Conservation (phyloP, 169 alveolate species). For the Plasmodium ovale region DNA sequence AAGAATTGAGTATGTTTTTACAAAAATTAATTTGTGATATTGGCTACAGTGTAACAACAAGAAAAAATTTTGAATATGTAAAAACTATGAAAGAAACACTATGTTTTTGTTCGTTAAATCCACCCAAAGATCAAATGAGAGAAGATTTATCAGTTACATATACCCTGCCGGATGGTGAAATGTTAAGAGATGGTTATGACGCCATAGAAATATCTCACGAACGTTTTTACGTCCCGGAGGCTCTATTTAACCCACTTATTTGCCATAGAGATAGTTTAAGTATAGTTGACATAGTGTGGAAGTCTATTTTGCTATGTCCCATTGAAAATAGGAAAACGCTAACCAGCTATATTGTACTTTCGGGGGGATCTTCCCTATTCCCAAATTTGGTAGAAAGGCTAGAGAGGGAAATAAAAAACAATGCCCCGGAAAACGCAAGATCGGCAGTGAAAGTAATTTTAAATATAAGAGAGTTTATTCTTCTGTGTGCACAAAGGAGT, state of each 20-base stretch:
- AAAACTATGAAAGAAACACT: slow-evolving; percentile 87
- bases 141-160: slow-evolving; percentile 78
- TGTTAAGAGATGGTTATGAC: slow-evolving; percentile 86
- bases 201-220: slow-evolving; percentile 85
- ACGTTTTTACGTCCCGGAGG: slow-evolving; percentile 90
- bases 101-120: slow-evolving; percentile 89
- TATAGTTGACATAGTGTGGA: slow-evolving; percentile 80
- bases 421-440: slow-evolving; percentile 85
- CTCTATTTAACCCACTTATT: slow-evolving; percentile 86
- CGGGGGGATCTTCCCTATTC: slow-evolving; percentile 83
- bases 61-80: slow-evolving; percentile 84
- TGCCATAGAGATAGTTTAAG: slow-evolving; percentile 78
- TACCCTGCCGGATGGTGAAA: slow-evolving; percentile 90
- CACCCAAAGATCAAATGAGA: slow-evolving; percentile 84
- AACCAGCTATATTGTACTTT: slow-evolving; percentile 79
- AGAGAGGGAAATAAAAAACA: slow-evolving; percentile 80
- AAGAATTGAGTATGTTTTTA: slow-evolving; percentile 89
- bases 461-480: not conserved
- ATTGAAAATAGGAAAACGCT: slow-evolving; percentile 79
- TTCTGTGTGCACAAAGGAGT: not conserved
- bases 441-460: slow-evolving; percentile 73
- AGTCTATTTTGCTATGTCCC: slow-evolving; percentile 78
- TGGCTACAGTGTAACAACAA: slow-evolving; percentile 86
- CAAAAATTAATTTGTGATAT: slow-evolving; percentile 86
- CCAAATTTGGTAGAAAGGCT: slow-evolving; percentile 81